Base-by-base conservation (phyloP, 2,329 filamentous ascomycete genomes). In the Colletotrichum australisinense region DNA sequence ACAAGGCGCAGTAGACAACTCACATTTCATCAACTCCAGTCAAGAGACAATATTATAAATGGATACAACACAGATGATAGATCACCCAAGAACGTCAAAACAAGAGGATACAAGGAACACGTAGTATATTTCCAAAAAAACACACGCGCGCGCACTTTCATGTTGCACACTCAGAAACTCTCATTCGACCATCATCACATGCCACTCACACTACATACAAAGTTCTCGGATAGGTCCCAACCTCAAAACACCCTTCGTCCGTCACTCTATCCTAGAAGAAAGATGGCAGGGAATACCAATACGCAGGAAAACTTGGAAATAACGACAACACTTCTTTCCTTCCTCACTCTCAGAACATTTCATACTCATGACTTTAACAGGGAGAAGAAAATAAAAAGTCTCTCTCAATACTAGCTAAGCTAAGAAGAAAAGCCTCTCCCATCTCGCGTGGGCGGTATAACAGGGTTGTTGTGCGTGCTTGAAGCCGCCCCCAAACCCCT, bases 391-490 rank as follows among this genome's bases (percentile, higher is more conserved):
- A 55, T 7, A 35, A 12, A 16, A 22, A 49, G 42, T 49, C 8
- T 22, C 42, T 49, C 42, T 49, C 42, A 49, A 22, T 49, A 49
- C 42, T 49, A 49, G 42, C 42, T 49, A 22, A 49, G 42, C 42
- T 49, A 26, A 38, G 32, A 38, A 26, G n/a, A 22, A 64, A 55
- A 63, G 42, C 42, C 32, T 22, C 30, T 28, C 46, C 24, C 28
- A 28, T 53, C 53, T 64, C 46, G 28, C 62, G 28, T 64, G 53
- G 62, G 28, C 19, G 28, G 22, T 35, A 49, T 64, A 64, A 42
- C 38, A 19, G 38, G 16, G 38, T 3, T 16, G 19, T 16, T 16
- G 38, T 42, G 38, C 19, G 38, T 42, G 30, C 62, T 32, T 24
- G 16, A 64, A 55, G 38, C 30, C 16, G 55, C 24, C 32, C 22